Evolutionary conservation across 129 eudicot species (phyloP).

Genomic region (Tanacetum coccineum): DNA sequence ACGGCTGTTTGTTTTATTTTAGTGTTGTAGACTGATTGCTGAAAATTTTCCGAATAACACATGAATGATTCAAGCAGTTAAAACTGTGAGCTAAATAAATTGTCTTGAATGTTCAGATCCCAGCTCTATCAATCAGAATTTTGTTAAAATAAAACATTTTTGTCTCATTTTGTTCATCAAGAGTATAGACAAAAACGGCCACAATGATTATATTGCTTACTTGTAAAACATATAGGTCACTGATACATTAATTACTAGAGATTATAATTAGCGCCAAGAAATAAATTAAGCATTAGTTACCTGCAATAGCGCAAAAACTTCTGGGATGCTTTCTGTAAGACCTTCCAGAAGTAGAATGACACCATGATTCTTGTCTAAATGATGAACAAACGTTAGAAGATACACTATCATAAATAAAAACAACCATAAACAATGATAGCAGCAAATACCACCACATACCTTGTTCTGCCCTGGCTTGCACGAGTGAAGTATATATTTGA

Average conservation of each 20-base stretch:
- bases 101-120: not conserved
- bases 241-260: not conserved
- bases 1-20: not conserved
- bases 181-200: not conserved
- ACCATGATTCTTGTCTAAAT: slow-evolving; percentile 89
- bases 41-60: no score
- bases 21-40: no score
- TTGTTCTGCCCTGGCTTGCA: slow-evolving; percentile 86
- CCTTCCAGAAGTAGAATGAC: slow-evolving; percentile 96
- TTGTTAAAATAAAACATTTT: no score
- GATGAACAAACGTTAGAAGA: not conserved
- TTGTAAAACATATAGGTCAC: not conserved
- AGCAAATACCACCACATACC: slow-evolving; percentile 35
- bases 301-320: slow-evolving; percentile 89
- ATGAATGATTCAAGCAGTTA: not conserved
- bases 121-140: not conserved
- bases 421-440: not conserved
- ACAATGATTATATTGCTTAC: not conserved
- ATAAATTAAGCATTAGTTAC: slow-evolving; percentile 34
- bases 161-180: no score
- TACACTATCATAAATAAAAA: slow-evolving; percentile 6
- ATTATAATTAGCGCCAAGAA: not conserved
- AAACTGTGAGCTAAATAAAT: not conserved
- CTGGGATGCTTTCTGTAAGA: slow-evolving; percentile 97
- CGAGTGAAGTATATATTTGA: no score